Base-by-base conservation (phyloP, 2,329 filamentous ascomycete genomes). In the Macroventuria anomochaeta region DNA sequence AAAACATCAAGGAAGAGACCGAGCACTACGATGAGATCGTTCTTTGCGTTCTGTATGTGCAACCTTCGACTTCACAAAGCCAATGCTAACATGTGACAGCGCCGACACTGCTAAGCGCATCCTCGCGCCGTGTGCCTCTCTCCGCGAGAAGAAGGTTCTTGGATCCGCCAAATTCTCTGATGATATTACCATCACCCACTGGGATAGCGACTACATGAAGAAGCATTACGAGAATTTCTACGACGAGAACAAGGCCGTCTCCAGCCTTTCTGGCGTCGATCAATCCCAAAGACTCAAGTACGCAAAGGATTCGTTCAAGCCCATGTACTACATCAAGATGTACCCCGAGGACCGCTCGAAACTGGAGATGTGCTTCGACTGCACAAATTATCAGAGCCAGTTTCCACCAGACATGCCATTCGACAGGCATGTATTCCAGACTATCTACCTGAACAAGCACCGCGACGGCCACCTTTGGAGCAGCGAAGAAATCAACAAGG, bases 381-480 rank as follows among this genome's bases (percentile, higher is more conserved):
- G 86, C 75, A 88, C 85, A 31, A 89, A 90, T 69, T 90, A 91
- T 73, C 88, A 91, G 69, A 81, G 86, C 37, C 88, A 91, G 67
- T 88, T 91, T 58, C 72, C 73, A 5, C 84, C 85, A 1, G 71
- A 77, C 1, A 76, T 83, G 0, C 78, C 80, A 0, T 81, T 83
- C 46, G 80, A 84, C 21, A 78, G 83, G 44, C 87, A 89, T 63
- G 82, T 91, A 13, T 91, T 89, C 69, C 88, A 91, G 61, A 87
- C 83, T 7, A 88, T 88, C 46, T 88, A 86, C 66, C 77, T 88
- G 5, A 84, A 88, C 70, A 85, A 85, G 53, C 73, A 80, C 3
- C 68, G 79, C 2, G 79, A 83, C 55, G 71, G 75, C 7, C 72
- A 85, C 23, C 68, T 86, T 3, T 88, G 85, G 85, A 83, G 80